A percentile compares a stretch with the other conserved stretches of the same genome.
Conservation (phyloP, 495 filamentous ascomycete species). For the Hypomontagnella submonticulosa region DNA sequence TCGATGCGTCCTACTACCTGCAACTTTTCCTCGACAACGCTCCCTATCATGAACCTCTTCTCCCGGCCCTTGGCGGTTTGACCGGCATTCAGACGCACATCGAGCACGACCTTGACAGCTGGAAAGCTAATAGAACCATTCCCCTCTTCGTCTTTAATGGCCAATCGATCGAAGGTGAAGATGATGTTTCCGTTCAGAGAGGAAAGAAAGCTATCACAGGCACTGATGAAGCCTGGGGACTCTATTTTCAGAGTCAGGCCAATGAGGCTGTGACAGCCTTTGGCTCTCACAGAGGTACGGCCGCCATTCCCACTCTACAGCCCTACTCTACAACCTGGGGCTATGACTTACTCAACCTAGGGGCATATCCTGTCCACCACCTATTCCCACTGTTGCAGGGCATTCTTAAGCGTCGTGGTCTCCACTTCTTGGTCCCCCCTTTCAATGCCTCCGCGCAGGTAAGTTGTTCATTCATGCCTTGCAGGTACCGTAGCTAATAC, state of each 20-base stretch:
- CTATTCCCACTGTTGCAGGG: conserved; percentile 80
- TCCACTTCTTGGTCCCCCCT: conserved; percentile 88
- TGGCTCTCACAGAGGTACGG: conserved; percentile 76
- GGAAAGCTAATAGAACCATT: conserved; percentile 70
- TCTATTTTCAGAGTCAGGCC: conserved; percentile 84
- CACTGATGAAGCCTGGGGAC: conserved; percentile 76
- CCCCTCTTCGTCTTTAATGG: conserved; percentile 93
- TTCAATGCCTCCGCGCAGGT: conserved; percentile 93
- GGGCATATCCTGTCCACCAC: conserved; percentile 66
- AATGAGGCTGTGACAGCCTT: conserved; percentile 84
- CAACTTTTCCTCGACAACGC: conserved; percentile 73
- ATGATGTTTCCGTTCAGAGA: conserved; percentile 60
- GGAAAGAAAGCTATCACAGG: conserved; percentile 63
- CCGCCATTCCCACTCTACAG: neutral
- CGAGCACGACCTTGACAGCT: conserved; percentile 74
- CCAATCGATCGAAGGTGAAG: conserved; percentile 76
- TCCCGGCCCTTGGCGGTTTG: conserved; percentile 88
- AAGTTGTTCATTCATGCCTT: conserved; percentile 32
- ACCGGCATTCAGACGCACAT: conserved; percentile 80
- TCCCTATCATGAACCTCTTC: conserved; percentile 81
- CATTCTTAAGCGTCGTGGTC: conserved; percentile 71
- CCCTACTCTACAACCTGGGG: neutral
- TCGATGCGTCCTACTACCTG: conserved; percentile 93
- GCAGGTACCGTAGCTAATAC: conserved; percentile 32
- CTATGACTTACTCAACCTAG: conserved; percentile 52